A percentile compares a stretch with the other conserved stretches of the same genome.
Conservation (phyloP, 164 flowering plant genomes). For the Dillenia turbinata region DNA sequence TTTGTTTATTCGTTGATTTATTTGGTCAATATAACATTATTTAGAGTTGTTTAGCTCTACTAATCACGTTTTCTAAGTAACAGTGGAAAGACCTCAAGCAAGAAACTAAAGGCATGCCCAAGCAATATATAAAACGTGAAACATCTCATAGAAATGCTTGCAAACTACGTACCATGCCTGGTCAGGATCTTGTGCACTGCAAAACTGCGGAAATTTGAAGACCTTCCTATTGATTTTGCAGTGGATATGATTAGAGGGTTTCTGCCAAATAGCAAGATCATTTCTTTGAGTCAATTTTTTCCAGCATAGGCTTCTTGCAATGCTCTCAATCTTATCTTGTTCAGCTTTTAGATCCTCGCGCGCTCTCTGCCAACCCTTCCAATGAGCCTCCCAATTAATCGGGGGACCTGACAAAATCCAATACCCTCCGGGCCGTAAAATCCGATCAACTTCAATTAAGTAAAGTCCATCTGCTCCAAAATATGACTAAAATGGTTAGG, state of each 20-base stretch:
- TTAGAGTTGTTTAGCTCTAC: too few relatives aligned
- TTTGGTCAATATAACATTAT: too few relatives aligned
- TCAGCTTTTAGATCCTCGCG: constrained; percentile 48
- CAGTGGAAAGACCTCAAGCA: too few relatives aligned
- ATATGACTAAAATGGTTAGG: not conserved
- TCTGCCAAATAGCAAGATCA: constrained; percentile 88
- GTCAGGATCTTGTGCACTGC: constrained; percentile 58
- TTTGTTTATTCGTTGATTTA: too few relatives aligned
- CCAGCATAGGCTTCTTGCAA: constrained; percentile 84
- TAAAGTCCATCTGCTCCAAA: constrained; percentile 61
- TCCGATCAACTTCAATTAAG: constrained; percentile 77
- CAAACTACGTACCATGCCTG: constrained; percentile 55
- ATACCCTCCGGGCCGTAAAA: constrained; percentile 86
- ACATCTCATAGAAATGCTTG: too few relatives aligned
- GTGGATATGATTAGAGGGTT: constrained; percentile 80
- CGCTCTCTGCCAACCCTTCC: constrained; percentile 84
- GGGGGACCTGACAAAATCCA: constrained; percentile 97
- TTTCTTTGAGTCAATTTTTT: constrained; percentile 62
- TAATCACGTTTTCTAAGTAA: too few relatives aligned
- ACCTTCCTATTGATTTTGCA: constrained; percentile 55
- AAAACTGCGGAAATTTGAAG: constrained; percentile 59
- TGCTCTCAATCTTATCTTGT: constrained; percentile 50
- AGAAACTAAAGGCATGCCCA: too few relatives aligned
- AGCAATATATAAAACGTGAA: too few relatives aligned
- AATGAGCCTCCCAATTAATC: constrained; percentile 68